phyloP scores from a whole-genome alignment of 352 stramenopile genomes.

The Blastocystis sp. region DNA sequence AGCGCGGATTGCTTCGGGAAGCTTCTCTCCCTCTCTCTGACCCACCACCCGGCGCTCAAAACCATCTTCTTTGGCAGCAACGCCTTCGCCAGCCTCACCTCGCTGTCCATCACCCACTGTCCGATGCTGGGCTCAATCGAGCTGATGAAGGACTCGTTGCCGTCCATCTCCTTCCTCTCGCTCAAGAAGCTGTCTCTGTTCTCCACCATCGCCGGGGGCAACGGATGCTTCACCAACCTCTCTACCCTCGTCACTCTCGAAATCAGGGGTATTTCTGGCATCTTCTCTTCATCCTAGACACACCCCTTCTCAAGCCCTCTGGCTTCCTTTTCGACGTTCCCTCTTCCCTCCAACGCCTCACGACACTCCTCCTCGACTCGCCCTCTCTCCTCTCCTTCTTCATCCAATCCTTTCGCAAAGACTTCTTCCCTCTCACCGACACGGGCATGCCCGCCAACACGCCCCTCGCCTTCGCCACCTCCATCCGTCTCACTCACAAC shows the following conservation, averaged over 20 bases:
- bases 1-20: background rate
- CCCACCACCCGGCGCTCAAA: background rate
- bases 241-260: background rate
- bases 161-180: background rate
- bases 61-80: background rate
- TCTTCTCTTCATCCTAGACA: background rate
- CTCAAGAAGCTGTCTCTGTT: background rate
- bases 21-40: background rate
- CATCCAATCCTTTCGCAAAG: background rate
- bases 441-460: background rate
- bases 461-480: background rate
- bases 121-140: background rate
- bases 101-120: background rate
- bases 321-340: background rate
- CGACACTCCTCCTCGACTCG: background rate
- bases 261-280: background rate
- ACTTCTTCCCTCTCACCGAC: background rate
- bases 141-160: background rate
- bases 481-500: background rate
- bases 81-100: background rate
- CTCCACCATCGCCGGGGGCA: background rate
- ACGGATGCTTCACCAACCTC: background rate
- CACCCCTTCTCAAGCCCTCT: background rate
- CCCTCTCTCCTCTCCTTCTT: background rate
- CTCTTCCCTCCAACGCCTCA: background rate